A percentile compares a stretch with the other conserved stretches of the same genome.
These are phyloP conservation scores for Fusarium piperis DNA, from an alignment of 2,329 filamentous ascomycete genomes.

Conservation along the genomic window DNA sequence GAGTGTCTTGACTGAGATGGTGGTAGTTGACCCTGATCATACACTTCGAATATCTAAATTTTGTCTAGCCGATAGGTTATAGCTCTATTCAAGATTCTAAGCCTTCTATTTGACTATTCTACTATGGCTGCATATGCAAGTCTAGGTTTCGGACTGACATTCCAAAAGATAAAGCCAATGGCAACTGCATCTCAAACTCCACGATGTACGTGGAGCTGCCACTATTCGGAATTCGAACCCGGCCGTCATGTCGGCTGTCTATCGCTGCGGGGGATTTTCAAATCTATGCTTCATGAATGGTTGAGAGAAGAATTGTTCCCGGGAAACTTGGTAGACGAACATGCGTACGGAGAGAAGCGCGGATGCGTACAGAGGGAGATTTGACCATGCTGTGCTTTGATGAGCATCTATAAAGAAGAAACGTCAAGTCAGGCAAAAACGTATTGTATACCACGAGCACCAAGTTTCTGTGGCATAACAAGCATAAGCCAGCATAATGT, in stretches of 20 bases:
- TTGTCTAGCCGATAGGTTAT: not conserved
- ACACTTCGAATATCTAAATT: not conserved
- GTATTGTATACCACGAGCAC: not conserved
- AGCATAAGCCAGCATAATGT: not conserved
- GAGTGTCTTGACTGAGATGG: not conserved
- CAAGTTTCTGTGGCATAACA: not conserved
- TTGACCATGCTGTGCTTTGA: not conserved
- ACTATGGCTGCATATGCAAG: not conserved
- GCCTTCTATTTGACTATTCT: constrained; percentile 49
- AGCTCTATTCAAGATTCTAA: not conserved
- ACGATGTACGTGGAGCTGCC: not conserved
- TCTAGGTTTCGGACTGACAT: not conserved
- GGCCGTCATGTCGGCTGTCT: not conserved
- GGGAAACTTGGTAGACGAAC: not conserved
- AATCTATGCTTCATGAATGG: constrained; percentile 1
- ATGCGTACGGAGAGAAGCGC: not conserved
- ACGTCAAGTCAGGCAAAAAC: not conserved
- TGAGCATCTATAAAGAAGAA: not conserved
- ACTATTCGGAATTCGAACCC: not conserved
- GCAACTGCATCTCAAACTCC: not conserved
- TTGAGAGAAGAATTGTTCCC: not conserved
- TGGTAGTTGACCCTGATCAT: not conserved
- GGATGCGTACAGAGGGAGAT: not conserved
- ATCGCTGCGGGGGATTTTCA: not conserved
- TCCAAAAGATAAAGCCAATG: not conserved